A percentile compares a stretch with the other conserved stretches of the same genome.
Evolutionary conservation across 179 eudicot genomes (phyloP).

Genomic region (Dionaea muscipula): DNA sequence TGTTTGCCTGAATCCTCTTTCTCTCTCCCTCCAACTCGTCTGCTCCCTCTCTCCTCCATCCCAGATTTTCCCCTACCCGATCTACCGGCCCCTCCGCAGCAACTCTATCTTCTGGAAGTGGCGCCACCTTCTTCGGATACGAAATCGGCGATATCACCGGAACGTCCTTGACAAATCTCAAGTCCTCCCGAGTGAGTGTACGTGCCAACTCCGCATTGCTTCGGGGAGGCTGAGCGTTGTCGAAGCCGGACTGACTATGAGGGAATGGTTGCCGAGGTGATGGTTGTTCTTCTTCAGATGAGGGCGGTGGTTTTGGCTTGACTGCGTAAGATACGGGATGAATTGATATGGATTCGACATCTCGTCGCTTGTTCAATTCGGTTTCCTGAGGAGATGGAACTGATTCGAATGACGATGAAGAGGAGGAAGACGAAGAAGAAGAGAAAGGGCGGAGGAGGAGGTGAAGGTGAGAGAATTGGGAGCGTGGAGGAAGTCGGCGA

Average conservation of each 20-base stretch:
- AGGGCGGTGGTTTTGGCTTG: constrained; percentile 27
- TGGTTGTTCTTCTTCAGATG: constrained; percentile 8
- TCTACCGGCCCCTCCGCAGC: constrained; percentile 10
- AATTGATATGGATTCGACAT: constrained; percentile 14
- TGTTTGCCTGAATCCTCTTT: constrained; percentile 24
- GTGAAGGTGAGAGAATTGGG: constrained; percentile 16
- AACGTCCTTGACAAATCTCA: constrained; percentile 48
- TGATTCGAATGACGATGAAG: constrained; percentile 7
- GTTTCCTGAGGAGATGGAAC: constrained; percentile 13
- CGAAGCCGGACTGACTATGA: neutral
- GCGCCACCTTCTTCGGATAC: constrained; percentile 50
- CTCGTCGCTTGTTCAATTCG: constrained; percentile 1
- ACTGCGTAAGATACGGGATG: constrained; percentile 49
- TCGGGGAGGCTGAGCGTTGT: neutral
- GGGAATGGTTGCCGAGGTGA: neutral
- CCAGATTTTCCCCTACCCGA: constrained; percentile 6
- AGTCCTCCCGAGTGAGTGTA: constrained; percentile 47
- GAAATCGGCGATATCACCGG: constrained; percentile 32
- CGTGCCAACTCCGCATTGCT: neutral
- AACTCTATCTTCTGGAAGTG: constrained; percentile 53
- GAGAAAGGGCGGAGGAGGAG: constrained; percentile 19
- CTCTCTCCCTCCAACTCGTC: constrained; percentile 30
- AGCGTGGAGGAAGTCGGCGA: constrained; percentile 25
- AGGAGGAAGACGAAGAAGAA: constrained; percentile 6
- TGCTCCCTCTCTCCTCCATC: neutral